These are phyloP conservation scores for Urostyla sp. DNA, from an alignment of 73 alveolate genomes.

Conservation along the genomic window DNA sequence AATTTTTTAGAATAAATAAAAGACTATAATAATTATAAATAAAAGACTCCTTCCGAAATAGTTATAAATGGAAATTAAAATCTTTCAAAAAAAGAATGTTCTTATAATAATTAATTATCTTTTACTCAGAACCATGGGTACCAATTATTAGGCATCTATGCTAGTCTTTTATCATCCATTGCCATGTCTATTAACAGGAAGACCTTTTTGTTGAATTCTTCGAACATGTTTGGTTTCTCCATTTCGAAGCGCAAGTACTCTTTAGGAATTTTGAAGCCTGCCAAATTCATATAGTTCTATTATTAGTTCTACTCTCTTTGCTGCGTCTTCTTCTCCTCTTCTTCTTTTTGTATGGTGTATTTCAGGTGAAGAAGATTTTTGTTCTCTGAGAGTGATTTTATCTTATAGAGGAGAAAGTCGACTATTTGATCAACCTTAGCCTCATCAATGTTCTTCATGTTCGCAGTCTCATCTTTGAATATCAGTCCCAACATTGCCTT, in stretches of 20 bases:
- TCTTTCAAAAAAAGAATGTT: too few relatives aligned
- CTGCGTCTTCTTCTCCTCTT: background rate
- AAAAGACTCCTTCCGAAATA: too few relatives aligned
- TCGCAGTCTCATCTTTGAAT: slow-evolving; percentile 32
- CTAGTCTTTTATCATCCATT: slow-evolving; percentile 8
- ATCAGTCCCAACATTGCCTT: slow-evolving; percentile 13
- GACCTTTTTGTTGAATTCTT: slow-evolving; percentile 45
- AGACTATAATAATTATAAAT: too few relatives aligned
- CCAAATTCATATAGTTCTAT: background rate
- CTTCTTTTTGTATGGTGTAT: background rate
- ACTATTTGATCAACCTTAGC: background rate
- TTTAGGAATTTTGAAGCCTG: slow-evolving; percentile 32
- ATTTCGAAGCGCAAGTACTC: slow-evolving; percentile 15
- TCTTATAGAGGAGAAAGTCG: slow-evolving; percentile 4
- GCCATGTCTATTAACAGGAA: slow-evolving; percentile 44
- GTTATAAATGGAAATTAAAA: too few relatives aligned
- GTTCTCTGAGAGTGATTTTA: slow-evolving; percentile 27
- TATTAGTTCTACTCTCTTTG: background rate
- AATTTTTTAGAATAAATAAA: too few relatives aligned
- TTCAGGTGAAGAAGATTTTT: slow-evolving; percentile 3
- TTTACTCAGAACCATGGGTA: slow-evolving; percentile 69
- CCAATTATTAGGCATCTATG: slow-evolving; percentile 38
- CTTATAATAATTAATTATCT: too few relatives aligned
- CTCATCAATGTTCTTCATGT: slow-evolving; percentile 26
- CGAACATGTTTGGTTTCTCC: slow-evolving; percentile 30